Evolutionary conservation across 2,329 filamentous ascomycete species (phyloP).

Genomic region (Fusarium xyrophilum): DNA sequence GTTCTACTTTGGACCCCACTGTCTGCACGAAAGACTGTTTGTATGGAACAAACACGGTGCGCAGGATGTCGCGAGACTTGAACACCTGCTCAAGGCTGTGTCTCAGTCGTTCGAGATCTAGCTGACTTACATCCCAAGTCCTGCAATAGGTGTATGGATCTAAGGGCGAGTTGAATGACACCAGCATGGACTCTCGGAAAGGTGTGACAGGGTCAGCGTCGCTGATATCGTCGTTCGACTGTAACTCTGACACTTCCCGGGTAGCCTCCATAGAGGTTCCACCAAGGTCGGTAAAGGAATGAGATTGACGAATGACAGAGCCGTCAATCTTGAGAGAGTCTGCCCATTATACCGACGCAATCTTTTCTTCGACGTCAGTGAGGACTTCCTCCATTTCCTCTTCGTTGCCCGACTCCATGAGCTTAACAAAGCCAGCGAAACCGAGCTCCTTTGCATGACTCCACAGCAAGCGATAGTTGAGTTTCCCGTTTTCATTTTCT

Average conservation of each 20-base stretch:
- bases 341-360: neutral
- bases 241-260: neutral
- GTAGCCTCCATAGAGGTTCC: slow-evolving; percentile 21
- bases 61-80: slow-evolving; percentile 18
- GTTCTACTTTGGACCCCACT: neutral
- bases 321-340: neutral
- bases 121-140: slow-evolving; percentile 13
- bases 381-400: neutral
- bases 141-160: slow-evolving; percentile 30
- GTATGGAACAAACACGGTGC: slow-evolving; percentile 23
- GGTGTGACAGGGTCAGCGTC: slow-evolving; percentile 38
- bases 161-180: neutral
- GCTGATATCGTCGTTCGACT: neutral
- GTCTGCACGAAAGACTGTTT: slow-evolving; percentile 5
- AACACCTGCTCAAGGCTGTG: slow-evolving; percentile 20
- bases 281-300: slow-evolving; percentile 10
- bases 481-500: slow-evolving; percentile 40
- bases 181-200: slow-evolving; percentile 35
- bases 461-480: slow-evolving; percentile 15
- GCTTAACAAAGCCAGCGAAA: neutral
- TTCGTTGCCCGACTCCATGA: neutral
- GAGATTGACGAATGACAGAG: neutral
- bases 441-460: neutral
- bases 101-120: slow-evolving; percentile 15
- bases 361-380: slow-evolving; percentile 1